Base-by-base conservation (phyloP, 1,284 basidiomycete genomes). In the Flammula alnicola region DNA sequence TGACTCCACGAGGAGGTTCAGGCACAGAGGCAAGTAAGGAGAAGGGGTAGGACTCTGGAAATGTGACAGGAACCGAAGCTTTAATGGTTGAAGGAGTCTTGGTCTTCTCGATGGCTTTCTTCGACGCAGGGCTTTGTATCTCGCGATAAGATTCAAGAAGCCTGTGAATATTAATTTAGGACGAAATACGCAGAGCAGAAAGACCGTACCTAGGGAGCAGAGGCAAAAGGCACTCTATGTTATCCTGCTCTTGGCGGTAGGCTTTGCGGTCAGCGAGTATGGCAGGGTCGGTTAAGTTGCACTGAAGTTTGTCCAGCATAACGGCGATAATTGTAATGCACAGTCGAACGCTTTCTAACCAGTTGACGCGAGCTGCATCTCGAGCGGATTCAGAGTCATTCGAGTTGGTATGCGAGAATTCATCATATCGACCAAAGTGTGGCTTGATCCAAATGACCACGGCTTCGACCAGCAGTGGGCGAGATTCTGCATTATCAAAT, bases 371-470 rank as follows among this genome's bases (percentile, higher is more conserved):
- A 8, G 89, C 87, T 4, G 80, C 76, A 65, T 96, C 91, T 46
- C 81, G 80, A 16, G 74, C 76, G 17, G 63, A 68, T 41, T 92
- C 88, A 5, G 80, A 72, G 54, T 93, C 91, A 47, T 78, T 83
- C 0, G 78, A 69, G 42, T 75, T 74, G 3, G 78, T 78, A 58
- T 84, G 81, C 33, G 78, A 68, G 63, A 84, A 89, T 64, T 93
- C 91, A 56, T 97, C 93, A 63, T 90, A 97, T 14, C 81, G 78
- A n/a, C 95, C 95, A 56, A 98, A 91, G 66, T 96, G 89, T 0
- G 95, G 94, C 63, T 95, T 96, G 59, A 98, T 88, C 94, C 95
- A 98, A 17, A 88, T 81, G 3, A 95, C 86, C 29, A 98, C 83
- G 22, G 88, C 86, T 49, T 97, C 95, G 5, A 97, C 86, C 16